Evolutionary conservation across 176 grass and related monocot genomes (phyloP).

Genomic region (Aegilops tauschii): DNA sequence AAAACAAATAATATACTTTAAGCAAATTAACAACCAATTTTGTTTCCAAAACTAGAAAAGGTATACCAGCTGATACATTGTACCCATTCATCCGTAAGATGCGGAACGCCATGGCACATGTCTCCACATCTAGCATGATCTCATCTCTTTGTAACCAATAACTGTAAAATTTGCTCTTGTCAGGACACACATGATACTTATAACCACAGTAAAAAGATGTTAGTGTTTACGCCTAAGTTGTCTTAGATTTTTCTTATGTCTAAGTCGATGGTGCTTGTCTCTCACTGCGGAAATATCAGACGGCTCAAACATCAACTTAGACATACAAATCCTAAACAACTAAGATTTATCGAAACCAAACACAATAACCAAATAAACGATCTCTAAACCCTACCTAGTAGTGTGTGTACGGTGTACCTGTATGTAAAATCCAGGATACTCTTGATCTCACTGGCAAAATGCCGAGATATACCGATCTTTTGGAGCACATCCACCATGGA

Average conservation of each 20-base stretch:
- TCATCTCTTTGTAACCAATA: constrained; percentile 54
- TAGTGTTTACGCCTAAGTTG: background rate
- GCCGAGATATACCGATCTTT: constrained; percentile 50
- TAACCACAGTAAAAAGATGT: background rate
- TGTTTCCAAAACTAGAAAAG: background rate
- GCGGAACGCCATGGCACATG: constrained; percentile 68
- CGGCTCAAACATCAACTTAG: background rate
- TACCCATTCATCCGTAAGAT: constrained; percentile 65
- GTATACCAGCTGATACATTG: constrained; percentile 57
- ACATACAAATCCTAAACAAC: background rate
- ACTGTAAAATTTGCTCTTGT: constrained; percentile 11
- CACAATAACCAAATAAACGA: background rate
- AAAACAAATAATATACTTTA: background rate
- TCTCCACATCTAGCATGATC: constrained; percentile 35
- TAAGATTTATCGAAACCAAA: background rate
- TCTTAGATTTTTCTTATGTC: background rate
- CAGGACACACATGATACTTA: background rate
- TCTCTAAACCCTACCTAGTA: too few species aligned
- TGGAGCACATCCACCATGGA: constrained; percentile 54
- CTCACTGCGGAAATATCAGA: background rate
- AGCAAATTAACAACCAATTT: background rate
- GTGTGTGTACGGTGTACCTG: constrained; percentile 31
- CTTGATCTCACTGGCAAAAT: constrained; percentile 53
- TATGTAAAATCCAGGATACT: constrained; percentile 52
- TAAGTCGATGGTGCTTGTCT: background rate